These are phyloP conservation scores for Rutidosis leptorrhynchoides DNA, from an alignment of 129 eudicot species.

Conservation along the genomic window DNA sequence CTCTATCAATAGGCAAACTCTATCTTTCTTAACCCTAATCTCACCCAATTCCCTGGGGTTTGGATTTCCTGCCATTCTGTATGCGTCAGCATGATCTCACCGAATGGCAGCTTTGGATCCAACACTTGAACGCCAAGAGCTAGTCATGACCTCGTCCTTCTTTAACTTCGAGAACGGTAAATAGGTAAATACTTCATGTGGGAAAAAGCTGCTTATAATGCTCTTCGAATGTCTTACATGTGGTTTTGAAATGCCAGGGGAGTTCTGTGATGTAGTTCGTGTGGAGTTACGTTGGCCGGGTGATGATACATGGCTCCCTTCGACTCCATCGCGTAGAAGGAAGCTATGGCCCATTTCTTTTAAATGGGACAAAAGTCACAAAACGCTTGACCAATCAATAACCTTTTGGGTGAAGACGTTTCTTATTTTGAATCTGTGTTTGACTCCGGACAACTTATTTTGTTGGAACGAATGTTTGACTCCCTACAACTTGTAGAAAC, in stretches of 20 bases:
- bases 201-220: conserved; percentile 76
- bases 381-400: conserved; percentile 53
- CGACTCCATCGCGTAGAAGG: conserved; percentile 80
- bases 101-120: no score
- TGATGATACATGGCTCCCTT: conserved; percentile 38
- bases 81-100: no score
- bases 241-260: conserved; percentile 52
- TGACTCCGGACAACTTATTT: no score
- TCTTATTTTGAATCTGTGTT: conserved; percentile 59
- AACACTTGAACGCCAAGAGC: no score
- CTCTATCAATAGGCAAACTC: no score
- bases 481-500: conserved; percentile 36
- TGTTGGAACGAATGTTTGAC: no score
- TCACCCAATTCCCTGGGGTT: no score
- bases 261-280: conserved; percentile 46
- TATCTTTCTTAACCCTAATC: no score
- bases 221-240: conserved; percentile 77
- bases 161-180: no score
- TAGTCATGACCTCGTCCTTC: no score
- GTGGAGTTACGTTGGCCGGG: conserved; percentile 41
- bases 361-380: conserved; percentile 65
- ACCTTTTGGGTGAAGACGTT: conserved; percentile 60
- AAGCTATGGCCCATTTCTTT: conserved; percentile 91
- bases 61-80: no score
- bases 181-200: conserved; percentile 67